Evolutionary conservation across 192 early-diverging fungal genomes (phyloP).

Genomic region (Dissophora ornata): DNA sequence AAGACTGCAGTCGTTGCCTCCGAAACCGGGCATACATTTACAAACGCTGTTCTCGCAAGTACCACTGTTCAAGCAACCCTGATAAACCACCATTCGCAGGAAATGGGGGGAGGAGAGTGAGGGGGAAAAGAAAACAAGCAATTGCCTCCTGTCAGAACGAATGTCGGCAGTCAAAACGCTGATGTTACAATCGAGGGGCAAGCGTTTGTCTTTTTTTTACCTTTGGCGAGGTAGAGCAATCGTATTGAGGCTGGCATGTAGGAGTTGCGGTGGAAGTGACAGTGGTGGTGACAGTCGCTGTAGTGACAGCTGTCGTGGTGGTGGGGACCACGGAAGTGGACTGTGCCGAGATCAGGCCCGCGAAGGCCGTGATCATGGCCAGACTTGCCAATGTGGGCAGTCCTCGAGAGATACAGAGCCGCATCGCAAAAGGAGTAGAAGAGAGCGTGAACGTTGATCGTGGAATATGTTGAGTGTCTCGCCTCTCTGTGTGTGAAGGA

Average conservation of each 20-base stretch:
- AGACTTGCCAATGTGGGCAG: no score
- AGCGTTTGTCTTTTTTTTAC: constrained; percentile 16
- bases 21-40: constrained; percentile 36
- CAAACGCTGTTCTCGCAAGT: constrained; percentile 14
- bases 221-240: constrained; percentile 37
- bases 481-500: no score
- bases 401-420: no score
- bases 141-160: background rate
- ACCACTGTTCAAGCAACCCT: constrained; percentile 49
- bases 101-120: no score
- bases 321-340: background rate
- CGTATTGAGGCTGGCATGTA: constrained; percentile 23
- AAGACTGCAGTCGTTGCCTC: constrained; percentile 34
- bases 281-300: constrained; percentile 7
- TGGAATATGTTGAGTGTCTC: no score
- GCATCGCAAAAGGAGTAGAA: no score
- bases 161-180: background rate
- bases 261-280: constrained; percentile 8
- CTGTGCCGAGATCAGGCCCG: constrained; percentile 7
- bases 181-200: no score
- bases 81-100: background rate
- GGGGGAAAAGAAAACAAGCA: background rate
- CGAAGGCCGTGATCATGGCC: background rate
- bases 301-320: background rate
- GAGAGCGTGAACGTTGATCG: no score